phyloP scores from a whole-genome alignment of 2,329 filamentous ascomycete genomes.

The Aspergillus fischeri region DNA sequence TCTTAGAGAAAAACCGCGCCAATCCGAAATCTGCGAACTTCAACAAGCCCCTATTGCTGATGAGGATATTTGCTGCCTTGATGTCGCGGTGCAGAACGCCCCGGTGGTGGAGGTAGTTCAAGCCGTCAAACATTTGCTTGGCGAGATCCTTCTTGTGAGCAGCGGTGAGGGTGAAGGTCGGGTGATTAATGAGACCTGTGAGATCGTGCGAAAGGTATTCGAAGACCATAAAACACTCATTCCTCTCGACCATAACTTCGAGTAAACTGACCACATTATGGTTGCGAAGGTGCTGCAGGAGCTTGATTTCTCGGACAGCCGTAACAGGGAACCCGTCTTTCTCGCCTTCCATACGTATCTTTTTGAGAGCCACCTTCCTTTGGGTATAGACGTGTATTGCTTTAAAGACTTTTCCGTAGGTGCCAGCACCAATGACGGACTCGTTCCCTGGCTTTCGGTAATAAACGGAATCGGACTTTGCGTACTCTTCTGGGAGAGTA shows the following conservation, averaged over 20 bases:
- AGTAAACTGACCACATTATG: conserved; percentile 81
- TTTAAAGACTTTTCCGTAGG: conserved; percentile 95
- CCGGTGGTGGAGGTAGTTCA: conserved; percentile 87
- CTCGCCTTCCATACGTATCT: conserved; percentile 99
- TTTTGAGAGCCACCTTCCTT: conserved; percentile 83
- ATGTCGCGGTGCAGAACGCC: conserved; percentile 97
- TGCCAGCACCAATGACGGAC: conserved; percentile 91
- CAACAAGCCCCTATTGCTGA: conserved; percentile 81
- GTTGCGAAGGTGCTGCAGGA: conserved; percentile 89
- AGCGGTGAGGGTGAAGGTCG: conserved; percentile 77
- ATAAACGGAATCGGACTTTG: conserved; percentile 81
- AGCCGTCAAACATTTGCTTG: conserved; percentile 85
- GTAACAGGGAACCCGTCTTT: conserved; percentile 99
- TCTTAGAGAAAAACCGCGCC: conserved; percentile 92
- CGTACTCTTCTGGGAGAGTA: conserved; percentile 66
- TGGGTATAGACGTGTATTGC: conserved; percentile 75
- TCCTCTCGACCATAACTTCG: conserved; percentile 98
- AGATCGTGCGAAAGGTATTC: conserved; percentile 96
- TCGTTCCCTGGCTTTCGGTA: conserved; percentile 96
- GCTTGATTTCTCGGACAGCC: conserved; percentile 91
- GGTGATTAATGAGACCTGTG: conserved; percentile 91
- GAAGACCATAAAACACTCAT: conserved; percentile 99
- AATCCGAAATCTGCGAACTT: conserved; percentile 96
- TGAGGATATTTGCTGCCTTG: conserved; percentile 95
- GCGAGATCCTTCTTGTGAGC: conserved; percentile 91